Evolutionary conservation across 2,329 filamentous ascomycete genomes (phyloP).

Genomic region (Neofusicoccum laricinum): DNA sequence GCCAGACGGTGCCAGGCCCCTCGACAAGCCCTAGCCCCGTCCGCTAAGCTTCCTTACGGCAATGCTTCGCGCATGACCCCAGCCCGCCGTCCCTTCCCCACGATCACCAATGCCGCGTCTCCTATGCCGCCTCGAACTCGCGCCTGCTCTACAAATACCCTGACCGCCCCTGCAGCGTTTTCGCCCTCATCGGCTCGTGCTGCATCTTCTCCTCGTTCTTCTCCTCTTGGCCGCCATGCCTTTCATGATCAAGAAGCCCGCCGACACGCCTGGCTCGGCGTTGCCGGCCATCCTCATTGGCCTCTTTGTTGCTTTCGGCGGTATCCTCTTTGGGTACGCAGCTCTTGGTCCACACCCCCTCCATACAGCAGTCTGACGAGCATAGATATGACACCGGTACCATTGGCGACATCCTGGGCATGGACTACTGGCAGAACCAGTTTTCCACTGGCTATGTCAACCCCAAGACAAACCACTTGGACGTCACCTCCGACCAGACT

Average conservation of each 20-base stretch:
- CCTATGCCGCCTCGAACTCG: not conserved
- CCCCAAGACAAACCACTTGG: conserved; percentile 36
- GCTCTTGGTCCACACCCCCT: not conserved
- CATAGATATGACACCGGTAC: conserved; percentile 38
- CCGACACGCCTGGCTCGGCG: conserved; percentile 64
- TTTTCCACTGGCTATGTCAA: conserved; percentile 49
- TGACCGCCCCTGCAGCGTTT: not conserved
- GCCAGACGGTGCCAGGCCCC: not conserved
- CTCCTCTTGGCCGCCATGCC: conserved; percentile 30
- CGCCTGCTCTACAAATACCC: not conserved
- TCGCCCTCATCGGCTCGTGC: not conserved
- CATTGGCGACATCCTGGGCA: conserved; percentile 63
- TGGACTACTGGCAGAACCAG: conserved; percentile 62
- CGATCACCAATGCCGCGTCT: not conserved
- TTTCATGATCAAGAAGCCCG: conserved; percentile 60
- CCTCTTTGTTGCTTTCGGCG: conserved; percentile 47
- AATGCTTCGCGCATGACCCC: not conserved
- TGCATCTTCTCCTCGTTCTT: not conserved
- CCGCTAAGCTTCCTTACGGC: not conserved
- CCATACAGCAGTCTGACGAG: conserved; percentile 12
- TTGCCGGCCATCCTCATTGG: conserved; percentile 37
- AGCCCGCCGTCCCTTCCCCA: not conserved
- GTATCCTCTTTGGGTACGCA: conserved; percentile 40
- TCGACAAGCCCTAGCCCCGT: not conserved
- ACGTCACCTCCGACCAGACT: conserved; percentile 50